Percentiles rank a stretch among this genome's conserved stretches.
These are phyloP conservation scores for Trichodelitschia bisporula DNA, from an alignment of 495 filamentous ascomycete species.

Conservation along the genomic window DNA sequence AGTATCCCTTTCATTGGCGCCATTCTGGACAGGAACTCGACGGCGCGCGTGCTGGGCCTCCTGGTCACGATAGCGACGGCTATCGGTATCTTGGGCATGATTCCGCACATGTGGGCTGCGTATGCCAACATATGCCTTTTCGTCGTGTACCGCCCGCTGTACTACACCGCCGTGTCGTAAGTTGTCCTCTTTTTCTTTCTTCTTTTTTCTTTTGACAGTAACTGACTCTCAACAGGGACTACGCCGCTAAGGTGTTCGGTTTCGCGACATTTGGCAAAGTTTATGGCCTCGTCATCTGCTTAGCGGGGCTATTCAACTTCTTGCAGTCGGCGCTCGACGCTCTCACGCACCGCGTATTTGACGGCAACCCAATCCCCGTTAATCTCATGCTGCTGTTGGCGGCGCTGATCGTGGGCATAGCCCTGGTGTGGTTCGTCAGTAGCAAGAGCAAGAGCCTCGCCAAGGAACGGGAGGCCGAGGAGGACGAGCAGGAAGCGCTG, in stretches of 20 bases:
- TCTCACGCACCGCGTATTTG: conserved; percentile 47
- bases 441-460: conserved; percentile 11
- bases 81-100: conserved; percentile 59
- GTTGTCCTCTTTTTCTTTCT: conserved; percentile 6
- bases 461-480: conserved; percentile 14
- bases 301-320: conserved; percentile 73
- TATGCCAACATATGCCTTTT: conserved; percentile 67
- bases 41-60: conserved; percentile 42
- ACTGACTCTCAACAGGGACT: conserved; percentile 40
- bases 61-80: conserved; percentile 48
- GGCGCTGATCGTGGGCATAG: conserved; percentile 24
- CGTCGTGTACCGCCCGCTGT: conserved; percentile 48
- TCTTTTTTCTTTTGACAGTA: no score
- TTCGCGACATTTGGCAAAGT: conserved; percentile 89
- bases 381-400: conserved; percentile 40
- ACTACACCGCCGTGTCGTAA: conserved; percentile 50
- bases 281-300: conserved; percentile 81
- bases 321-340: conserved; percentile 62
- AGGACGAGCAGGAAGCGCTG: no score
- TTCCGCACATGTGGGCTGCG: conserved; percentile 43
- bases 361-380: conserved; percentile 50
- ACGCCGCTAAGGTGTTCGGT: conserved; percentile 85
- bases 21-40: conserved; percentile 55
- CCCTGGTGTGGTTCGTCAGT: conserved; percentile 15
- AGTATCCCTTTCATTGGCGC: conserved; percentile 74